These are phyloP conservation scores for Solanum hybrid DNA, from an alignment of 305 asterid species.

Conservation along the genomic window DNA sequence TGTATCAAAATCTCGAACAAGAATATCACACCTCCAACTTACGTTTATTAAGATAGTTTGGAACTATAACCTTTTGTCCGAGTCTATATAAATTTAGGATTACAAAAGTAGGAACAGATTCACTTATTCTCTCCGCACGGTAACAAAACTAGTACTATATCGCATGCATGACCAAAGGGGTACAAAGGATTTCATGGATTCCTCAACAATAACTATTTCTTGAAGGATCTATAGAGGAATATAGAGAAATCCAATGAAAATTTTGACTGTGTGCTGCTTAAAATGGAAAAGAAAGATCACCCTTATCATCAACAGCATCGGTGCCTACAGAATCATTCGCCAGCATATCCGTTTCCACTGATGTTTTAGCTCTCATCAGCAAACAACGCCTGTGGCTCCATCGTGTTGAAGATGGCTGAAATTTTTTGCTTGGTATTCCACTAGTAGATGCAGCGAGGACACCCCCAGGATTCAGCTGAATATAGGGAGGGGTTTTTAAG, in stretches of 20 bases:
- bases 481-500: background rate
- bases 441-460: slow-evolving; percentile 17
- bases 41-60: background rate
- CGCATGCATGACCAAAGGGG: background rate
- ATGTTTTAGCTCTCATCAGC: slow-evolving; percentile 33
- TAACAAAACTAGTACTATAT: background rate
- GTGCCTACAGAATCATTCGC: slow-evolving; percentile 37
- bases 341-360: slow-evolving; percentile 38
- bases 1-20: background rate
- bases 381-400: slow-evolving; percentile 13
- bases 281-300: slow-evolving; percentile 20
- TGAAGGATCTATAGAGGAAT: background rate
- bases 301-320: slow-evolving; percentile 23
- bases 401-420: slow-evolving; percentile 10
- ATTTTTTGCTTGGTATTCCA: slow-evolving; percentile 15
- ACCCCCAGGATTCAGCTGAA: slow-evolving; percentile 36
- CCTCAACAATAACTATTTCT: background rate
- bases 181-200: background rate
- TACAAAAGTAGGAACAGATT: background rate
- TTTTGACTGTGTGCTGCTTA: background rate
- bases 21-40: background rate
- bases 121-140: background rate
- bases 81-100: background rate
- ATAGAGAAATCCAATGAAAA: background rate
- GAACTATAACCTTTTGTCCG: background rate